Conservation (phyloP, 208 protist species). For the Trypanosoma brucei region DNA sequence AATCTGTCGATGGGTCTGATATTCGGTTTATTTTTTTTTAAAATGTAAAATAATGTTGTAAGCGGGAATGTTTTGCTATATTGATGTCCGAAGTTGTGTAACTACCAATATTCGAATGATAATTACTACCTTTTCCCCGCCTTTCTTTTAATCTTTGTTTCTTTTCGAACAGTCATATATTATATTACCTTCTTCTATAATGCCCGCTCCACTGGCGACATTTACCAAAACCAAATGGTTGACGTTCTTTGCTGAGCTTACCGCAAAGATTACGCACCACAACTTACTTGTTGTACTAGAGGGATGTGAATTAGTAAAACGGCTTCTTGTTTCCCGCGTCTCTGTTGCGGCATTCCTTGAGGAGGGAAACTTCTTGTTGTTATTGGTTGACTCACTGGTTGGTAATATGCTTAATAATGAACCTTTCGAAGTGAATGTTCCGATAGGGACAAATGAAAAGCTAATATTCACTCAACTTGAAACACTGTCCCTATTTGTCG, state of each 20-base stretch:
- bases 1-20: too few relatives aligned
- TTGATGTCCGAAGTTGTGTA: too few relatives aligned
- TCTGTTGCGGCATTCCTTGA: conserved; percentile 75
- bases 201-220: conserved; percentile 49
- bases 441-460: conserved; percentile 43
- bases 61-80: too few relatives aligned
- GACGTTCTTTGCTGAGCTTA: conserved; percentile 83
- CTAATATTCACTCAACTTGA: conserved; percentile 55
- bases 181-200: conserved; percentile 7
- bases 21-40: too few relatives aligned
- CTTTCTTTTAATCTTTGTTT: conserved; percentile 10
- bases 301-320: conserved; percentile 67
- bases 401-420: conserved; percentile 38
- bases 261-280: conserved; percentile 79
- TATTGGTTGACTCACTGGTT: conserved; percentile 50
- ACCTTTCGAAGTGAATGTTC: neutral
- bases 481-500: conserved; percentile 59
- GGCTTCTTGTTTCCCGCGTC: conserved; percentile 59
- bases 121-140: neutral
- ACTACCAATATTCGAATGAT: too few relatives aligned
- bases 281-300: conserved; percentile 73
- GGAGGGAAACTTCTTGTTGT: conserved; percentile 57
- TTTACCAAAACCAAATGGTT: conserved; percentile 81
- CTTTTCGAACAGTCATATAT: neutral
- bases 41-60: too few relatives aligned